Conservation (phyloP, 257 asterid species). For the Gentiana straminea region DNA sequence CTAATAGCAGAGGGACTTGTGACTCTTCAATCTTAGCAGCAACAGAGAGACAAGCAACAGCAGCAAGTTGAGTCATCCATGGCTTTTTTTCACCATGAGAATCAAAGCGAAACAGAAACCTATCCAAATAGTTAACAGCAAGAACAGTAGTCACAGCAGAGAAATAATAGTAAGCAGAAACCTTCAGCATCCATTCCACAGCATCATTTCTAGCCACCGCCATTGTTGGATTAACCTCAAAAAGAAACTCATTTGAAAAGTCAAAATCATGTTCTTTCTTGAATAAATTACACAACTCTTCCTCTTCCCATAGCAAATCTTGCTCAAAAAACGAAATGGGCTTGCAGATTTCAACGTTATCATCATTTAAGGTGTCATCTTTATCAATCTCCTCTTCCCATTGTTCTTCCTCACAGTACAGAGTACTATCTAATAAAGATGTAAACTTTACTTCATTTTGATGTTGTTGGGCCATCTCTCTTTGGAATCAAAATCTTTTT, state of each 20-base stretch:
- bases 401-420: slow-evolving; percentile 40
- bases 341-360: background rate
- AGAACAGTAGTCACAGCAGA: slow-evolving; percentile 65
- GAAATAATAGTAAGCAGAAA: slow-evolving; percentile 39
- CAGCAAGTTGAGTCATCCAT: slow-evolving; percentile 70
- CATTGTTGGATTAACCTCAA: slow-evolving; percentile 17
- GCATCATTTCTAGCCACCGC: slow-evolving; percentile 35
- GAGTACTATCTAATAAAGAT: slow-evolving; percentile 21
- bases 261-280: slow-evolving; percentile 43
- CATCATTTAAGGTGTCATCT: slow-evolving; percentile 10
- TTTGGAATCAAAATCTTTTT: slow-evolving; percentile 20
- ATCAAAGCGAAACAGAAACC: slow-evolving; percentile 32
- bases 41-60: slow-evolving; percentile 73
- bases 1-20: slow-evolving; percentile 61
- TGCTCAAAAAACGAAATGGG: slow-evolving; percentile 9
- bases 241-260: slow-evolving; percentile 8
- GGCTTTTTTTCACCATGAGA: slow-evolving; percentile 25
- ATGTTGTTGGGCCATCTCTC: slow-evolving; percentile 34
- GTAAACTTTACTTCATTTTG: slow-evolving; percentile 21
- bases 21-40: slow-evolving; percentile 85
- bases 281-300: slow-evolving; percentile 38
- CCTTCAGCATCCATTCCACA: slow-evolving; percentile 57
- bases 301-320: slow-evolving; percentile 32
- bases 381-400: slow-evolving; percentile 35
- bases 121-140: slow-evolving; percentile 61